A percentile compares a stretch with the other conserved stretches of the same genome.
phyloP scores from a whole-genome alignment of 345 rosid genomes.

The Hibiscus tridactylites region DNA sequence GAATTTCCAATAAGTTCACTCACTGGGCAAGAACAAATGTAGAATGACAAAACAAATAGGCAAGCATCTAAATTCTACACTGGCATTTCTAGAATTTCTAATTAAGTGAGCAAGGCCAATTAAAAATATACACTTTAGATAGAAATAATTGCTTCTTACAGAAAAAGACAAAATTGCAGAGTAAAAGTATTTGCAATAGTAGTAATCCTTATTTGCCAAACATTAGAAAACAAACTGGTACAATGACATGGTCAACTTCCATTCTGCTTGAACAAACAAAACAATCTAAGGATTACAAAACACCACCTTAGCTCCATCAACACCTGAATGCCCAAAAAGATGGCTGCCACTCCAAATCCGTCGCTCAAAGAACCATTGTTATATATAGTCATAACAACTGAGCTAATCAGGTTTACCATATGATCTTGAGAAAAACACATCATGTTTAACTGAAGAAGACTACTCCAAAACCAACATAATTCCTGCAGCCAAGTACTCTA shows the following conservation, averaged over 20 bases:
- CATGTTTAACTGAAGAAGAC: constrained; percentile 1
- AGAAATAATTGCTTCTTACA: background rate
- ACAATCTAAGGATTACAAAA: background rate
- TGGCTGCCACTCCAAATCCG: background rate
- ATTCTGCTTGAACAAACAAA: background rate
- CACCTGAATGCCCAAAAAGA: background rate
- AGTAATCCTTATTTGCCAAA: background rate
- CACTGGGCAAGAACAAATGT: background rate
- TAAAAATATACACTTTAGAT: background rate
- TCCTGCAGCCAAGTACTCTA: background rate
- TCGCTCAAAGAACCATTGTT: background rate
- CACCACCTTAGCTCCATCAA: background rate
- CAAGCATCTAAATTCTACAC: background rate
- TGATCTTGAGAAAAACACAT: background rate
- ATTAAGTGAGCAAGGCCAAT: background rate
- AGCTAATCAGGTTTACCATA: background rate
- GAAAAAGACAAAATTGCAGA: background rate
- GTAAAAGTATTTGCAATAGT: background rate
- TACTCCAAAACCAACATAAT: background rate
- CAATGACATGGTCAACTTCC: background rate
- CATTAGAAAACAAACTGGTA: background rate
- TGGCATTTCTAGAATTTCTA: background rate
- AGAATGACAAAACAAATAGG: constrained; percentile 5
- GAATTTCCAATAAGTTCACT: background rate
- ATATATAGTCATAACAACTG: background rate